Evolutionary conservation across 1,284 basidiomycete genomes (phyloP).

Genomic region (Puccinia hordei): DNA sequence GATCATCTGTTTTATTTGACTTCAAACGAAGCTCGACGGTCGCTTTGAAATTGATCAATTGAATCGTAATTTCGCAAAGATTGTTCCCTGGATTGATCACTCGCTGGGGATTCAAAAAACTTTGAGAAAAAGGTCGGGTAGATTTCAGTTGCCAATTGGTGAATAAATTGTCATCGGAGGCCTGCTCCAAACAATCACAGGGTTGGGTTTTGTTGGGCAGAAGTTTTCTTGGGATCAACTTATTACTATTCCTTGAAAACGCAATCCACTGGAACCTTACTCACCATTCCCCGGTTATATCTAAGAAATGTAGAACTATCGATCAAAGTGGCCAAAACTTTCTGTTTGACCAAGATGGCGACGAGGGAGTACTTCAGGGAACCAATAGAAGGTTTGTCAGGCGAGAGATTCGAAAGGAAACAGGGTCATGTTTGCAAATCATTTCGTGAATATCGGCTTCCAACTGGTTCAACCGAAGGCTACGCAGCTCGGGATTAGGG

Average conservation of each 20-base stretch:
- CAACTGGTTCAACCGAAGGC: background rate
- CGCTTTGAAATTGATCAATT: conserved; percentile 36
- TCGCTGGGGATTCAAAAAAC: background rate
- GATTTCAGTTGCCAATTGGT: conserved; percentile 32
- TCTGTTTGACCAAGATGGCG: conserved; percentile 25
- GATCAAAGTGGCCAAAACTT: conserved; percentile 17
- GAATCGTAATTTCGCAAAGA: conserved; percentile 18
- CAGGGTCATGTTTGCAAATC: background rate
- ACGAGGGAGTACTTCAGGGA: conserved; percentile 15
- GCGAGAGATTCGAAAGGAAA: background rate
- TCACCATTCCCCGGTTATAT: conserved; percentile 36
- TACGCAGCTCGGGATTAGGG: background rate
- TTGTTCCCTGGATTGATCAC: conserved; percentile 6
- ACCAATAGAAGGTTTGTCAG: conserved; percentile 2
- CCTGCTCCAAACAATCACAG: conserved; percentile 1
- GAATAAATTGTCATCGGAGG: conserved; percentile 27
- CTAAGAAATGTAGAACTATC: conserved; percentile 27
- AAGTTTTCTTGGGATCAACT: background rate
- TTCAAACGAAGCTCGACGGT: background rate
- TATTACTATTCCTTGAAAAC: background rate
- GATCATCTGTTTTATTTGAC: background rate
- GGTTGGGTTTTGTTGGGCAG: too few species aligned
- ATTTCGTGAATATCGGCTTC: conserved; percentile 20
- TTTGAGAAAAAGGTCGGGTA: background rate
- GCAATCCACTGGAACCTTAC: background rate